Evolutionary conservation across 805 yeast species (phyloP).

Genomic region (Wickerhamomyces xylosicus): DNA sequence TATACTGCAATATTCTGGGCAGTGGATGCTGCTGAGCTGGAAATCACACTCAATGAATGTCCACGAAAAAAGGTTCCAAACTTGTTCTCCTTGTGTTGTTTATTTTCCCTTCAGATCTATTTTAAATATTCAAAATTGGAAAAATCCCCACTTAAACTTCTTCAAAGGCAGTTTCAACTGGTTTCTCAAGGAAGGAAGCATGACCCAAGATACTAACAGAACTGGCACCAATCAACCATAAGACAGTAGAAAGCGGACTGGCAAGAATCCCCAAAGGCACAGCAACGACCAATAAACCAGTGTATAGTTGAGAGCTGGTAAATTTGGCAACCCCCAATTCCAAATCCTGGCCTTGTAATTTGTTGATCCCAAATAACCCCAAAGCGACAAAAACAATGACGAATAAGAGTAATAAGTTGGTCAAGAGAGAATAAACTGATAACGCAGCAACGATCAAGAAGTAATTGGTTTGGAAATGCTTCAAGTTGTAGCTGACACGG

Average conservation of each 20-base stretch:
- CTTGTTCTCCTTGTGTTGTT: background rate
- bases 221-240: slow-evolving; percentile 89
- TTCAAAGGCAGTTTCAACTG: slow-evolving; percentile 88
- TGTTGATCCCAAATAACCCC: slow-evolving; percentile 73
- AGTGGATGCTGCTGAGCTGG: too few relatives aligned
- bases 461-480: slow-evolving; percentile 84
- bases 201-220: slow-evolving; percentile 72
- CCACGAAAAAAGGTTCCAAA: background rate
- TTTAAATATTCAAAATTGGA: slow-evolving; percentile 2
- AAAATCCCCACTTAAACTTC: slow-evolving; percentile 41
- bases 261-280: slow-evolving; percentile 81
- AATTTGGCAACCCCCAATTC: slow-evolving; percentile 57
- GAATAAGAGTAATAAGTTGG: slow-evolving; percentile 76
- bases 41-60: background rate
- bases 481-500: slow-evolving; percentile 78
- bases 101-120: background rate
- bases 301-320: slow-evolving; percentile 74
- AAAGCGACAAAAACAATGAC: slow-evolving; percentile 65
- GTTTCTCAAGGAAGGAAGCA: slow-evolving; percentile 89
- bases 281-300: slow-evolving; percentile 65
- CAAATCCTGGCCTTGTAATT: slow-evolving; percentile 75
- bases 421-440: slow-evolving; percentile 75
- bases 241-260: slow-evolving; percentile 76
- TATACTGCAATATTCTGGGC: too few relatives aligned
- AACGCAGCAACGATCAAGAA: slow-evolving; percentile 60